Conservation (phyloP, 2,329 filamentous ascomycete genomes). For the Chrysoporthe austroafricana region DNA sequence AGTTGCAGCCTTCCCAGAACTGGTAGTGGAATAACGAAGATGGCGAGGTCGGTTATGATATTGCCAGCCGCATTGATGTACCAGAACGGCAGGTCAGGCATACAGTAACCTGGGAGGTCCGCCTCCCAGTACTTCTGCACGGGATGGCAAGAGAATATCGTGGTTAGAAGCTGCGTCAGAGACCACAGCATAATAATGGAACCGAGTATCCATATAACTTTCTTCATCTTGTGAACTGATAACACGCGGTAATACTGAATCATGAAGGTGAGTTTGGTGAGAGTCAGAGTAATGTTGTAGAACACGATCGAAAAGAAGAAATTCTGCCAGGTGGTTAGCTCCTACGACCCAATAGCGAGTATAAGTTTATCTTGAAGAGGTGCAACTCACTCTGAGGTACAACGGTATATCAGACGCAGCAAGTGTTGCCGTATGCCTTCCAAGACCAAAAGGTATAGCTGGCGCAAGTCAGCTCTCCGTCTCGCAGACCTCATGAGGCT, state of each 20-base stretch:
- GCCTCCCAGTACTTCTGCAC: conserved; percentile 42
- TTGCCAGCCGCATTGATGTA: conserved; percentile 43
- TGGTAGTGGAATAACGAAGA: conserved; percentile 43
- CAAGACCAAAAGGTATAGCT: conserved; percentile 25
- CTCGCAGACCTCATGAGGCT: conserved; percentile 14
- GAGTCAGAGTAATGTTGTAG: conserved; percentile 42
- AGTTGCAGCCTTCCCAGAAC: conserved; percentile 40
- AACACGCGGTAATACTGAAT: conserved; percentile 45
- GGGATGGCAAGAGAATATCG: conserved; percentile 42
- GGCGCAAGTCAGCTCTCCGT: conserved; percentile 13
- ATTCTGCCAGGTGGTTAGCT: conserved; percentile 32
- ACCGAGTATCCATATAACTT: conserved; percentile 37
- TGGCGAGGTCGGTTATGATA: conserved; percentile 42
- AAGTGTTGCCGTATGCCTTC: conserved; percentile 21
- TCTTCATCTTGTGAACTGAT: conserved; percentile 38
- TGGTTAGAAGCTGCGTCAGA: conserved; percentile 41
- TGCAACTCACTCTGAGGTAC: conserved; percentile 20
- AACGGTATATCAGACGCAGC: not conserved
- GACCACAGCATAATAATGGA: conserved; percentile 41
- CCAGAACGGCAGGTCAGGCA: conserved; percentile 42
- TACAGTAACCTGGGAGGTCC: conserved; percentile 36
- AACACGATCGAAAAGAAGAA: conserved; percentile 45
- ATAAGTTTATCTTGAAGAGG: not conserved
- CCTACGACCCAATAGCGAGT: not conserved
- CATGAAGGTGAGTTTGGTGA: conserved; percentile 44